Conservation (phyloP, 148 eudicot genomes). For the Oxyria digyna region DNA sequence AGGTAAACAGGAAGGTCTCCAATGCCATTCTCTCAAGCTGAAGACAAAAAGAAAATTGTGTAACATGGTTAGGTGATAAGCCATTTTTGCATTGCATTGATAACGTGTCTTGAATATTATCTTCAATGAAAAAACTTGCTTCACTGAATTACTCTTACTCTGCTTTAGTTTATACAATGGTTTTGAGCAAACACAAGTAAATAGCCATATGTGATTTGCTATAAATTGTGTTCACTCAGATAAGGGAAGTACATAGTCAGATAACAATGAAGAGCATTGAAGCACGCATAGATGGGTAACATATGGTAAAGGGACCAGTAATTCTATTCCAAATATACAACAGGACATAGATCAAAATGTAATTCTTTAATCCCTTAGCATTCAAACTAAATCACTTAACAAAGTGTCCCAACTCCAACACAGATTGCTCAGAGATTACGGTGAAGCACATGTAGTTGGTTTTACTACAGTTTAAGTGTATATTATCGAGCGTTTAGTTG, state of each 20-base stretch:
- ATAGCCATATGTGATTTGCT: neutral
- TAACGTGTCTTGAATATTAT: neutral
- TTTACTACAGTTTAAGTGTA: neutral
- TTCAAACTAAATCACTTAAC: neutral
- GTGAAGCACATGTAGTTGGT: neutral
- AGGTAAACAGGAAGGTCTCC: conserved; percentile 38
- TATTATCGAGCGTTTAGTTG: neutral
- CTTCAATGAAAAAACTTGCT: neutral
- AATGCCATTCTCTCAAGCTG: conserved; percentile 7
- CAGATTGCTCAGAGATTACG: neutral
- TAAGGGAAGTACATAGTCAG: neutral
- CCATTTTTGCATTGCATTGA: neutral
- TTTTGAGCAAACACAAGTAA: too few relatives aligned
- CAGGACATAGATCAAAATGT: neutral
- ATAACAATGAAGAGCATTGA: neutral
- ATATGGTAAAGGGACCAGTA: neutral
- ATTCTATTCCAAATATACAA: neutral
- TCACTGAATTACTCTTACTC: neutral
- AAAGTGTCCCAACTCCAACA: neutral
- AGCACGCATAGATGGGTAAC: neutral
- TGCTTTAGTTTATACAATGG: too few relatives aligned
- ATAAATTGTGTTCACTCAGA: neutral
- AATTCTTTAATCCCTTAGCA: neutral
- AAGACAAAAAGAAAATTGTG: neutral
- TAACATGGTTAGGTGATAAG: neutral